Percentiles rank a stretch among this genome's conserved stretches.
Evolutionary conservation across 1,284 basidiomycete genomes (phyloP).

Genomic region (Cutaneotrichosporon dermatis): DNA sequence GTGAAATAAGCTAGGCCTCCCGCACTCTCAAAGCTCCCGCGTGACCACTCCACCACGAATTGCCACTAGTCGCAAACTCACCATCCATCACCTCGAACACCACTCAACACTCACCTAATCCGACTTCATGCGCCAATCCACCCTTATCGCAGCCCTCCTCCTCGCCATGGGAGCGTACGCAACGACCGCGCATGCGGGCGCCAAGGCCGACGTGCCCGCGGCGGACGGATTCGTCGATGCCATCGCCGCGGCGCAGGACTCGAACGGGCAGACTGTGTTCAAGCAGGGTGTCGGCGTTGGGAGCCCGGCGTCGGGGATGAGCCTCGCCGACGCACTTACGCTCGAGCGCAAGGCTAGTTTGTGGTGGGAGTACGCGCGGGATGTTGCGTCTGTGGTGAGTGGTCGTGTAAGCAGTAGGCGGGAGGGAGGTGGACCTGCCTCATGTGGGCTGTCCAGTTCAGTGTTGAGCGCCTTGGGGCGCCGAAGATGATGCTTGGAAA

Average conservation of each 20-base stretch:
- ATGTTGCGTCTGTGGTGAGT: conserved; percentile 37
- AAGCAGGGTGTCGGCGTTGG: background rate
- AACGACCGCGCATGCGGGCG: background rate
- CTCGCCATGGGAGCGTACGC: background rate
- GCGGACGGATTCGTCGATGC: background rate
- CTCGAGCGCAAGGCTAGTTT: conserved; percentile 35
- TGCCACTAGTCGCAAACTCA: too few species aligned
- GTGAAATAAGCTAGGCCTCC: too few species aligned
- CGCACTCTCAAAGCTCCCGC: too few species aligned
- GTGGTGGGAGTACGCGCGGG: conserved; percentile 46
- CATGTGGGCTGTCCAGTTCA: background rate
- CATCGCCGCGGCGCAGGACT: background rate
- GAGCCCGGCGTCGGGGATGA: conserved; percentile 4
- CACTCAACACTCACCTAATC: too few species aligned
- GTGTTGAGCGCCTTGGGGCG: too few species aligned
- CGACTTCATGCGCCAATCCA: conserved; percentile 9
- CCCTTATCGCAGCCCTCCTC: background rate
- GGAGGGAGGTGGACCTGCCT: background rate
- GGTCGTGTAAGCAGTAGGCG: too few species aligned
- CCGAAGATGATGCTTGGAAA: too few species aligned
- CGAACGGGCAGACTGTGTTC: background rate
- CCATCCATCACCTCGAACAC: too few species aligned
- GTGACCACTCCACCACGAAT: too few species aligned
- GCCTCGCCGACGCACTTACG: conserved; percentile 39
- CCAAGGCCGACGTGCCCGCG: background rate